Conservation (phyloP, 768 basidiomycete species). For the Tylopilus balloui region DNA sequence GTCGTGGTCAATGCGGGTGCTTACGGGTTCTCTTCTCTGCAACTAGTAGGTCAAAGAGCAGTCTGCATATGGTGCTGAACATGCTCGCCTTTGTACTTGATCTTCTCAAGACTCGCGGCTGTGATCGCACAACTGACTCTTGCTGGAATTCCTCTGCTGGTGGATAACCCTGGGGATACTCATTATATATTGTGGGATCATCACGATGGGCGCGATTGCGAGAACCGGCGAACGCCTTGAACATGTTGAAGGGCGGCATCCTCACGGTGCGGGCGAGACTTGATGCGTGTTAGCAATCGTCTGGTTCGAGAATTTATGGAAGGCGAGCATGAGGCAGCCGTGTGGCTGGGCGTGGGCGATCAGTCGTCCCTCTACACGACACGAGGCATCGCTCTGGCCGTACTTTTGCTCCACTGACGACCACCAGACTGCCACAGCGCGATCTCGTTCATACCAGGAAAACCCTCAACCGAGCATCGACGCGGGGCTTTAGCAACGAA, state of each 20-base stretch:
- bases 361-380: not conserved
- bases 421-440: not conserved
- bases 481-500: not conserved
- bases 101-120: slow-evolving; percentile 25
- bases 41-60: slow-evolving; percentile 10
- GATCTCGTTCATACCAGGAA: slow-evolving; percentile 1
- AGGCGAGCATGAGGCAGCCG: slow-evolving; percentile 27
- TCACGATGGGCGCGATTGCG: slow-evolving; percentile 29
- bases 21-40: slow-evolving; percentile 33
- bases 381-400: slow-evolving; percentile 2
- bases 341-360: slow-evolving; percentile 32
- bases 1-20: slow-evolving; percentile 3
- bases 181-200: slow-evolving; percentile 22
- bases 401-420: not conserved
- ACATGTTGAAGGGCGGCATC: slow-evolving; percentile 38
- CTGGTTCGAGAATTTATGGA: slow-evolving; percentile 27
- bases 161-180: slow-evolving; percentile 30
- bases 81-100: slow-evolving; percentile 24
- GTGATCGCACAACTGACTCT: slow-evolving; percentile 18
- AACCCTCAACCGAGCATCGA: not conserved
- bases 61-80: not conserved
- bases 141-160: slow-evolving; percentile 24
- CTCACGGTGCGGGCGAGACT: slow-evolving; percentile 20
- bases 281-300: slow-evolving; percentile 10
- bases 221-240: slow-evolving; percentile 33